A percentile compares a stretch with the other conserved stretches of the same genome.
Conservation (phyloP, 2,329 filamentous ascomycete genomes). For the Phaeomoniella chlamydospora region DNA sequence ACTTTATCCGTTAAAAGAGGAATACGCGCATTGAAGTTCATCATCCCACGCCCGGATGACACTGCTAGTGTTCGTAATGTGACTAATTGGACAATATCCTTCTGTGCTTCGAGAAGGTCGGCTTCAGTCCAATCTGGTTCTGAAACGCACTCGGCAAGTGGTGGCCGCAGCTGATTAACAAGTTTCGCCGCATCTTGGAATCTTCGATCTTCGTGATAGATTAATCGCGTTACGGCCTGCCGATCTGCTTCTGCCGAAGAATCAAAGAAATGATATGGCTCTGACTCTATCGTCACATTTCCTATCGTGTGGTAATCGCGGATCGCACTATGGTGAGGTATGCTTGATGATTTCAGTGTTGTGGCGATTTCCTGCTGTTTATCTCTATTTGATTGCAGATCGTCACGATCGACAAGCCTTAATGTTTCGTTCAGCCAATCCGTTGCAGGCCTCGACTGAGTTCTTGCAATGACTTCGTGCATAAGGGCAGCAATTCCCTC, state of each 20-base stretch:
- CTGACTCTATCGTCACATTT: conserved; percentile 29
- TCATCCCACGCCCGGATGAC: conserved; percentile 70
- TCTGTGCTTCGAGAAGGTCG: conserved; percentile 81
- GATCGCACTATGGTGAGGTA: conserved; percentile 49
- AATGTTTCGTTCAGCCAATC: conserved; percentile 61
- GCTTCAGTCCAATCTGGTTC: conserved; percentile 71
- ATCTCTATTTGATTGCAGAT: conserved; percentile 53
- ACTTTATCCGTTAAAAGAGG: conserved; percentile 89
- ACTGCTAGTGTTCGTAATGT: conserved; percentile 80
- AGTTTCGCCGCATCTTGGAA: conserved; percentile 74
- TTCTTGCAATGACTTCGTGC: conserved; percentile 70
- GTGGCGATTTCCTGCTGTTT: conserved; percentile 28
- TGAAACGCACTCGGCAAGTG: conserved; percentile 62
- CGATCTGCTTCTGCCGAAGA: conserved; percentile 74
- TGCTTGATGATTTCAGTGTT: conserved; percentile 16
- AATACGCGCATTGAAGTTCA: conserved; percentile 75
- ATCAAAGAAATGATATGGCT: conserved; percentile 46
- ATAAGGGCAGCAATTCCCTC: conserved; percentile 70
- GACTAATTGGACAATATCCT: conserved; percentile 72
- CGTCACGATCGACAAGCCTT: conserved; percentile 64
- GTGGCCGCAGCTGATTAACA: conserved; percentile 70
- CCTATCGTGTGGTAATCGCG: conserved; percentile 73
- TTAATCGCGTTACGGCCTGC: conserved; percentile 64
- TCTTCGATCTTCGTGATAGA: conserved; percentile 84
- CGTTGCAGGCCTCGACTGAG: conserved; percentile 66